Evolutionary conservation across 306 rosid genomes (phyloP), one percentile per base, ranked within the genome.

Genomic region (Rosa lucieae): DNA sequence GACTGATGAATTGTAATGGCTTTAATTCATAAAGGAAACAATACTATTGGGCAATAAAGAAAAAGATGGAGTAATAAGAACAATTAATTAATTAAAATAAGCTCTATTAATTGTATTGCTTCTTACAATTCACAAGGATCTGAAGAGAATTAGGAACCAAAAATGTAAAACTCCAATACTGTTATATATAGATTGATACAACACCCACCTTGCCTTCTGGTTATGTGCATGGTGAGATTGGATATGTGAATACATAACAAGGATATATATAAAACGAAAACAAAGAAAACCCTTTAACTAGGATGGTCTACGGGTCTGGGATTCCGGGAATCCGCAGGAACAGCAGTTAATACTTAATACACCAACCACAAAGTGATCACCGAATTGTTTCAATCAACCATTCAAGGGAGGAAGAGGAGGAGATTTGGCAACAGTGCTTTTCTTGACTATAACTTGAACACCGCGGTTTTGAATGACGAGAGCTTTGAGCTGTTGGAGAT

Each of bases 391-490:
- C 2, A 5, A 52, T 20, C 26, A 55, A 20, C 11, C 61, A 55
- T 58, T 58, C 65, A 58, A 21, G 35, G 65, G 35, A 58, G 35
- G 65, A 58, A 58, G 32, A 49, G 79, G 49, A 47, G 62, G 47
- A 47, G 63, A 65, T 17, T 76, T 76, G 12, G 29, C 11, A n/a
- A 23, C 3, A 21, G 32, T 58, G 32, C 2, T 8, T 4, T 21
- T 65, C 63, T 76, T 40, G 62, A 58, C 10, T 21, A 62, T 1
- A n/a, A 10, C 78, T 75, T 62, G 26, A 14, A 26, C 58, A 15
- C 70, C 29, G 5, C 29, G 78, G 72, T 35, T 39, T 47, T 63
- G 62, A 63, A 73, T 73, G 39, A 32, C 67, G n/a, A 56, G 8
- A 37, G 47, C 20, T 11, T 46, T 62, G 59, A 62, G 79, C 10